Evolutionary conservation across 202 grass and related monocot species (phyloP), one percentile per base, ranked within the genome.

Genomic region (Setaria italica): DNA sequence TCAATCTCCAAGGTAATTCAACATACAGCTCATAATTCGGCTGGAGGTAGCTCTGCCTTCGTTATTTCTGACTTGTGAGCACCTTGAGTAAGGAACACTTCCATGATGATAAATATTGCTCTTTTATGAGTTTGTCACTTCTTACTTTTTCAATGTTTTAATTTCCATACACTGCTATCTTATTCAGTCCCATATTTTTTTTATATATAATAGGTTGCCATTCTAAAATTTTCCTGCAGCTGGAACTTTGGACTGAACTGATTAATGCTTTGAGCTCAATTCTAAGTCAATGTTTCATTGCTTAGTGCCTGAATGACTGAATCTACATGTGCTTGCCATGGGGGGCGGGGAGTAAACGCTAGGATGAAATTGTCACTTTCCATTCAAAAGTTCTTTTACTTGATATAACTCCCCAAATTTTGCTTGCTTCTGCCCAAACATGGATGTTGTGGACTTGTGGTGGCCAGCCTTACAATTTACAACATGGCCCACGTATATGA

Each of bases 201-300:
- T 16, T 64, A 29, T 63, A 29, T 65, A 65, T 60, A 41, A 29
- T 63, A 42, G 12, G 2, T 63, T 65, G 20, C 0, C 58, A 47
- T 84, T 75, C 56, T 10, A 29, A 51, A 16, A 2, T 62, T 74
- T 7, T 43, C 42, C 5, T 43, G 25, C 8, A 34, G 42, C 21
- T 64, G 42, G 63, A 77, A 60, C 37, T 77, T 79, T 79, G 33
- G 43, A 17, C 9, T 64, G 59, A 79, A 79, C 8, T 32, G 2
- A 41, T 46, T 11, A 78, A 15, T 63, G 4, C 57, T 63, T 21
- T 51, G 1, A 25, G 25, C 30, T 50, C 30, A 20, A 20, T 74
- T 45, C 25, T 35, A 29, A 66, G 32, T 65, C 74, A 12, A 65
- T 84, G 12, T 42, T n/a, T 42, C 34, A 12, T 29, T 59, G 15